Percentiles rank a stretch among this genome's conserved stretches.
Evolutionary conservation across 106 monocot species (phyloP).

Genomic region (Triglochin maritima): DNA sequence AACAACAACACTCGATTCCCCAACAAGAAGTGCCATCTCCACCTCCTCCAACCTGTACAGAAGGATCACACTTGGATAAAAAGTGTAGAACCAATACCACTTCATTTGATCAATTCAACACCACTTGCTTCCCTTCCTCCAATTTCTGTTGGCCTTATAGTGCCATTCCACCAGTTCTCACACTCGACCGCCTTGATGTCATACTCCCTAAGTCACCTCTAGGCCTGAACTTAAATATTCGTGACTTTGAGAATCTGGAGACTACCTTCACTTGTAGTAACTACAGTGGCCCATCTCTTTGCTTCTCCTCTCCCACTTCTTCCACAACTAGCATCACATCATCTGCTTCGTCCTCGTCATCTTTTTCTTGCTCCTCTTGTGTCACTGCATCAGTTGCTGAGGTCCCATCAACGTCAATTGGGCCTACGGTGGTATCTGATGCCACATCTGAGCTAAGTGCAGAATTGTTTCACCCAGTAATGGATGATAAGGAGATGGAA

Average conservation of each 20-base stretch:
- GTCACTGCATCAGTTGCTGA: neutral
- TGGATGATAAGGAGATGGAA: conserved; percentile 73
- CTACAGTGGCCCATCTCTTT: too few species aligned
- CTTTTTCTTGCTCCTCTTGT: conserved; percentile 22
- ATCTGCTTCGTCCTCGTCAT: conserved; percentile 7
- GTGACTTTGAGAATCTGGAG: conserved; percentile 38
- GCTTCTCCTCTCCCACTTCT: neutral
- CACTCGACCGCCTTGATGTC: conserved; percentile 19
- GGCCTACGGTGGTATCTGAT: neutral
- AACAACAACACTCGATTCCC: neutral
- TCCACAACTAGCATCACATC: neutral
- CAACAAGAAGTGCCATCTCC: conserved; percentile 1
- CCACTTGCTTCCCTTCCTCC: conserved; percentile 8
- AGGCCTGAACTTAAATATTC: conserved; percentile 59
- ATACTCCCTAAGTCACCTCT: conserved; percentile 42
- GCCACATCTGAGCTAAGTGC: neutral
- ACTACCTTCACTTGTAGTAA: neutral
- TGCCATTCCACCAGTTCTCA: conserved; percentile 17
- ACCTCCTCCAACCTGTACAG: neutral
- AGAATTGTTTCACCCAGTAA: conserved; percentile 34
- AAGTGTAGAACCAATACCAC: neutral
- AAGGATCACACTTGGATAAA: neutral
- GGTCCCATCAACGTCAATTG: neutral
- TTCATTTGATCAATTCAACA: conserved; percentile 12
- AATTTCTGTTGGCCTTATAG: conserved; percentile 16